Conservation (phyloP, 345 rosid species). For the Rhodomyrtus tomentosa region DNA sequence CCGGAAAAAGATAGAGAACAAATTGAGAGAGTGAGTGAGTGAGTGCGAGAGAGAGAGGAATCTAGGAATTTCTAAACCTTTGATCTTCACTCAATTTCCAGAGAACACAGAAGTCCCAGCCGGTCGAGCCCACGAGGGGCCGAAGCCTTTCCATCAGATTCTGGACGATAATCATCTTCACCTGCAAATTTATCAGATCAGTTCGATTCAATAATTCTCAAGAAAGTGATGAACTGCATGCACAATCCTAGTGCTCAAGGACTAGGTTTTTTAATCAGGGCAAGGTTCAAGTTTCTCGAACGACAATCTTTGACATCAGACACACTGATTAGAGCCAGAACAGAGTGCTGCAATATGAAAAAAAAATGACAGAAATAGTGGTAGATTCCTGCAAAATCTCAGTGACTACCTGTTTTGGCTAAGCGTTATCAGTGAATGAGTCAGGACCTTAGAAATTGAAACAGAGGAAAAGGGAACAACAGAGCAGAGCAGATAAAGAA, state of each 20-base stretch:
- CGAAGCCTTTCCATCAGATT: constrained; percentile 56
- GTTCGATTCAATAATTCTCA: neutral
- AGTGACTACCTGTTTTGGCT: constrained; percentile 7
- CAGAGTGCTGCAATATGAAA: neutral
- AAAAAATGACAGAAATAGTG: neutral
- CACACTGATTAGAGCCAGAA: neutral
- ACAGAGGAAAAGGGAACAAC: neutral
- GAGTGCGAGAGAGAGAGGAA: neutral
- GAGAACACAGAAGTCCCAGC: constrained; percentile 78
- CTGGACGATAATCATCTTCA: constrained; percentile 31
- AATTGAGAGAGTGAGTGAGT: neutral
- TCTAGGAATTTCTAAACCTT: constrained; percentile 28
- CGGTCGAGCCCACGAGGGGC: constrained; percentile 50
- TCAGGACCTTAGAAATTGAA: neutral
- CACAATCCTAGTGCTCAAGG: neutral
- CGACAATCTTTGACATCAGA: neutral
- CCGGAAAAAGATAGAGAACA: neutral
- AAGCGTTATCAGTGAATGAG: constrained; percentile 5
- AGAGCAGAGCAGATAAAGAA: constrained; percentile 2
- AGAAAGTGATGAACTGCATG: neutral
- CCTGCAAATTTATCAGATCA: constrained; percentile 3
- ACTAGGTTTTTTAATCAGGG: neutral
- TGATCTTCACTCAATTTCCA: constrained; percentile 83
- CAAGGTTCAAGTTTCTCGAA: neutral
- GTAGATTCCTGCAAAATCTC: constrained; percentile 7